phyloP scores from a whole-genome alignment of 768 basidiomycete genomes.

The Tricholomella constricta region DNA sequence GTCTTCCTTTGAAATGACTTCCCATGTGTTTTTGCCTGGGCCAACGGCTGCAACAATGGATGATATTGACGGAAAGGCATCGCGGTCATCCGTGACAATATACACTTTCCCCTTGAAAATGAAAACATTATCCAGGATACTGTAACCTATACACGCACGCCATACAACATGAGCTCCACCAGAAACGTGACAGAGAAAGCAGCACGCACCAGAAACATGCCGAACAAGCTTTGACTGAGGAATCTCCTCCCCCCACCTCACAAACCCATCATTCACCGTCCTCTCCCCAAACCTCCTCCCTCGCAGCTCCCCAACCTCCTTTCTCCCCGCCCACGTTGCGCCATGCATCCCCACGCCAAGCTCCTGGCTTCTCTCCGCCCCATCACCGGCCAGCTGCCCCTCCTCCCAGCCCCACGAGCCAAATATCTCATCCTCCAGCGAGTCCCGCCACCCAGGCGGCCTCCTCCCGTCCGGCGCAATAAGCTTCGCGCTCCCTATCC shows the following conservation, averaged over 20 bases:
- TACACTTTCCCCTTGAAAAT: slow-evolving; percentile 72
- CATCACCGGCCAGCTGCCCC: slow-evolving; percentile 58
- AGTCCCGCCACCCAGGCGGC: slow-evolving; percentile 54
- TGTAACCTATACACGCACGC: slow-evolving; percentile 59
- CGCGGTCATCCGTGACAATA: slow-evolving; percentile 68
- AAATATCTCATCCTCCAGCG: slow-evolving; percentile 61
- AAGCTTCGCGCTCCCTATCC: slow-evolving; percentile 36
- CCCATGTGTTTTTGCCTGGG: slow-evolving; percentile 53
- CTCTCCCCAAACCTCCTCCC: slow-evolving; percentile 31
- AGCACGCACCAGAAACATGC: slow-evolving; percentile 62
- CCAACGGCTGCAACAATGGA: slow-evolving; percentile 50
- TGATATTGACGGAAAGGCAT: slow-evolving; percentile 57
- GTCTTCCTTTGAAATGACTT: slow-evolving; percentile 51
- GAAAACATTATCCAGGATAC: slow-evolving; percentile 81
- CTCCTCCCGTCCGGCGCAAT: slow-evolving; percentile 50
- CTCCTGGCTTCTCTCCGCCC: slow-evolving; percentile 46
- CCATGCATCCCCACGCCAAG: slow-evolving; percentile 43
- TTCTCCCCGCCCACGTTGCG: slow-evolving; percentile 45
- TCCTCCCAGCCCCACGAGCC: slow-evolving; percentile 73
- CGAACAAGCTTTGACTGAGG: slow-evolving; percentile 59
- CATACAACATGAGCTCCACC: not conserved
- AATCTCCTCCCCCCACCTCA: slow-evolving; percentile 55
- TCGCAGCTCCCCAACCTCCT: slow-evolving; percentile 26
- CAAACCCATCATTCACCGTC: slow-evolving; percentile 54
- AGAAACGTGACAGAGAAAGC: not conserved